Base-by-base conservation (phyloP, 257 asterid genomes). In the Solanum pinnatisectum region DNA sequence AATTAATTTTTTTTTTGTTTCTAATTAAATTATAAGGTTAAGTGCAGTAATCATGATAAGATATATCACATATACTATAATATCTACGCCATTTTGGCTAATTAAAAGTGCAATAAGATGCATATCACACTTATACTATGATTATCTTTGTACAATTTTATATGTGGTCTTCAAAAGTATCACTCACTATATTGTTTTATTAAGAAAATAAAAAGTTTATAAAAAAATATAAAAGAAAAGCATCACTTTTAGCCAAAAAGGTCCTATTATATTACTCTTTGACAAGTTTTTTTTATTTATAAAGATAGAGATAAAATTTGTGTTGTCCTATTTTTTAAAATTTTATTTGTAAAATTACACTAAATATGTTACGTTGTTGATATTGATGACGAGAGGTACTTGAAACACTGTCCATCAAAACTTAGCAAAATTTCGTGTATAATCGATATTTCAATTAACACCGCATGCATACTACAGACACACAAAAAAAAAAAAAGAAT, bases 351-450 rank as follows among this genome's bases (percentile, higher is more conserved):
- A 0, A 22, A 59, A 59, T 22, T 22, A 22, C 5, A 59, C 4
- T 59, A 59, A 59, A 59, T 59, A 56, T 5, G 27, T 59, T 59
- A 59, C 2, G 2, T 59, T 59, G 5, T 20, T 59, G 12, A 20
- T 59, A 0, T 1, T 9, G 13, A 59, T 59, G 67, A 59, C 0
- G 6, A 3, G 20, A 56, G n/a, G 10, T 0, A 0, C 11, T 20
- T 56, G 4, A 59, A 59, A 30, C 0, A 30, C 8, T 13, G 2
- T 30, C 3, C 5, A 68, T 0, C 23, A 30, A 68, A 30, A 68
- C 5, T 68, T 68, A 10, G 0, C 0, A 67, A 0, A 12, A 12
- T 16, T 14, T 59, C n/a, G n/a, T 27, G 6, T 67, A 0, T 0
- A 67, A 68, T 15, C 4, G 0, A 68, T 68, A 30, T 68, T 11